Evolutionary conservation across 2,329 filamentous ascomycete genomes (phyloP).

Genomic region (Pseudogymnoascus sp.): DNA sequence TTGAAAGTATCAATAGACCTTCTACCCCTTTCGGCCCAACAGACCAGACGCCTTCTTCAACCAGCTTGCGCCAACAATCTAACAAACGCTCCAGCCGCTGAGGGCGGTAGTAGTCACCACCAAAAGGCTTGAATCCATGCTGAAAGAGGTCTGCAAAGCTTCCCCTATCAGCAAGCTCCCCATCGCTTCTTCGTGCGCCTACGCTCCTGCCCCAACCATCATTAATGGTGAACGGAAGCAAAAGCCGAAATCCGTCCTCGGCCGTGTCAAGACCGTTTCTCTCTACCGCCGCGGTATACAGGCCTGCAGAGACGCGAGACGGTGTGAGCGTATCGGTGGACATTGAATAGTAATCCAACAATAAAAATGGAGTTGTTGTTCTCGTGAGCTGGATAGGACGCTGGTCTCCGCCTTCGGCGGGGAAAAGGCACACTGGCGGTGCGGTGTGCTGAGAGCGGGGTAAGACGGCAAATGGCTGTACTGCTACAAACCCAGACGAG

Average conservation of each 20-base stretch:
- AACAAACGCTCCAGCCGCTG: slow-evolving; percentile 24
- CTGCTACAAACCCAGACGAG: slow-evolving; percentile 20
- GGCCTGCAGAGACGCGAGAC: not conserved
- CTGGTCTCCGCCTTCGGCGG: slow-evolving; percentile 17
- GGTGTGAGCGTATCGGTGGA: not conserved
- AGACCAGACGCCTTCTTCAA: slow-evolving; percentile 25
- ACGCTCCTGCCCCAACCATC: not conserved
- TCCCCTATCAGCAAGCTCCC: slow-evolving; percentile 14
- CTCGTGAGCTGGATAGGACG: slow-evolving; percentile 20
- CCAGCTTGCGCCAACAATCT: slow-evolving; percentile 22
- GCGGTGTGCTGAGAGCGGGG: slow-evolving; percentile 8
- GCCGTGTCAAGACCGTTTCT: not conserved
- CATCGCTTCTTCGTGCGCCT: not conserved
- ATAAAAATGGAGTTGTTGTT: slow-evolving; percentile 22
- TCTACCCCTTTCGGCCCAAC: slow-evolving; percentile 24
- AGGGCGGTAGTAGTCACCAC: slow-evolving; percentile 24
- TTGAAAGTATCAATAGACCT: slow-evolving; percentile 26
- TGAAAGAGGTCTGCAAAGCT: slow-evolving; percentile 27
- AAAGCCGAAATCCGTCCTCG: not conserved
- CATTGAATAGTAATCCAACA: not conserved
- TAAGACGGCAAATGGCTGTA: slow-evolving; percentile 20
- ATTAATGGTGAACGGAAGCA: not conserved
- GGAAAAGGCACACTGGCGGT: slow-evolving; percentile 27
- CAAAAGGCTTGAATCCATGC: slow-evolving; percentile 30
- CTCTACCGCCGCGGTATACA: not conserved